Evolutionary conservation across 352 stramenopile species (phyloP).

Genomic region (Globisporangium spiculum): DNA sequence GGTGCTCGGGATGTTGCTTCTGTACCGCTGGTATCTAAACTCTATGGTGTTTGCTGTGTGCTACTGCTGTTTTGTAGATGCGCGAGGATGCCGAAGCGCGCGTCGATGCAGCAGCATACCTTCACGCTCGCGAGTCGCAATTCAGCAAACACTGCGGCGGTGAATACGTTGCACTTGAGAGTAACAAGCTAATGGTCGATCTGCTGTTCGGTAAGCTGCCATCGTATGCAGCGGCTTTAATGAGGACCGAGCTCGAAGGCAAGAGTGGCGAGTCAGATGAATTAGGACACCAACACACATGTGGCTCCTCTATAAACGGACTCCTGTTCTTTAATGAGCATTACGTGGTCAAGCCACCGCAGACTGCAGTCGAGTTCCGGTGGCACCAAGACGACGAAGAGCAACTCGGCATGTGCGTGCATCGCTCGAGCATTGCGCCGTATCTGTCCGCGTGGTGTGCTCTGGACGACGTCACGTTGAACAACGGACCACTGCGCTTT

Average conservation of each 20-base stretch:
- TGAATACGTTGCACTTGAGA: slow-evolving; percentile 3
- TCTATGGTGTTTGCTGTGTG: background rate
- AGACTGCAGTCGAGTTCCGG: slow-evolving; percentile 55
- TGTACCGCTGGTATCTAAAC: background rate
- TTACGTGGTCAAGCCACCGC: slow-evolving; percentile 68
- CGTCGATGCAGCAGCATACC: slow-evolving; percentile 25
- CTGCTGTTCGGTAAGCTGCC: slow-evolving; percentile 50
- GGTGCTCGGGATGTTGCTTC: no score
- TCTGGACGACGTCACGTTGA: slow-evolving; percentile 46
- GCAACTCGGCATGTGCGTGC: slow-evolving; percentile 70
- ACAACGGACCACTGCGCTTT: slow-evolving; percentile 61
- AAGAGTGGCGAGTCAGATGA: background rate
- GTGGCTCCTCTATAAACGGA: background rate
- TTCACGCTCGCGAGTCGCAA: slow-evolving; percentile 27
- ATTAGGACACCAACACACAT: background rate
- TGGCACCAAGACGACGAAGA: slow-evolving; percentile 79
- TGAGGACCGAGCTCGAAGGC: slow-evolving; percentile 4
- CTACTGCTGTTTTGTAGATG: slow-evolving; percentile 27
- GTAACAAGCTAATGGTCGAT: slow-evolving; percentile 15
- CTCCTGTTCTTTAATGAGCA: slow-evolving; percentile 80
- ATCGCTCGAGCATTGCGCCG: slow-evolving; percentile 37
- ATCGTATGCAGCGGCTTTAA: slow-evolving; percentile 18
- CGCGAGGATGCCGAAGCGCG: slow-evolving; percentile 29
- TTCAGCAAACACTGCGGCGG: slow-evolving; percentile 1
- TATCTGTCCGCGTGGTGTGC: slow-evolving; percentile 74